Percentiles rank a stretch among this genome's conserved stretches.
These are phyloP conservation scores for Elsinoe necatrix DNA, from an alignment of 2,329 filamentous ascomycete genomes.

Conservation along the genomic window DNA sequence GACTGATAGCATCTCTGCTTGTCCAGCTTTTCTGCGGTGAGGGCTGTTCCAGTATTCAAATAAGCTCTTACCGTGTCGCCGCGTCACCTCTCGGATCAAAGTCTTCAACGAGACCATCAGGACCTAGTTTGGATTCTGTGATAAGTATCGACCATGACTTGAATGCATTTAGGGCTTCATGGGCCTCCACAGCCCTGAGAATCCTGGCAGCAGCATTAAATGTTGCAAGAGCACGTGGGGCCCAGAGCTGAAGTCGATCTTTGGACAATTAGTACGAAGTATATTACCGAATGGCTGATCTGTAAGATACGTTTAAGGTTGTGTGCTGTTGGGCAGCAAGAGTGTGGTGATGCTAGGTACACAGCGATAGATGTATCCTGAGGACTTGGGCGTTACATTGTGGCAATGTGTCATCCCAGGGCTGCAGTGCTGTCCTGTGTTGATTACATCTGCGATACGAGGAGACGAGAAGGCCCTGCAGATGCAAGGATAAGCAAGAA, in stretches of 20 bases:
- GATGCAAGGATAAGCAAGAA: background rate
- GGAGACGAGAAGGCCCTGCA: background rate
- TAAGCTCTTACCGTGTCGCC: background rate
- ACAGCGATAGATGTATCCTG: background rate
- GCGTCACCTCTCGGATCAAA: background rate
- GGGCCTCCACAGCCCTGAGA: background rate
- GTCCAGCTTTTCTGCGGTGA: background rate
- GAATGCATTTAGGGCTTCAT: slow-evolving; percentile 6
- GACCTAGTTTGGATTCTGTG: background rate
- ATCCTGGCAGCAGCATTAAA: background rate
- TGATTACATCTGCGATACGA: background rate
- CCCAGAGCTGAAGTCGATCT: background rate
- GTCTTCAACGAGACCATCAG: background rate
- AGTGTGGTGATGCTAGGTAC: background rate
- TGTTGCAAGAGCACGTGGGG: background rate
- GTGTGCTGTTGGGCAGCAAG: background rate
- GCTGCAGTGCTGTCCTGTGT: background rate
- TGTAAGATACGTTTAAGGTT: background rate
- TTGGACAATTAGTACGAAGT: background rate
- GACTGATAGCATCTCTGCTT: background rate
- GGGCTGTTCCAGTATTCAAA: background rate
- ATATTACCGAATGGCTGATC: background rate
- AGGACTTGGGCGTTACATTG: background rate
- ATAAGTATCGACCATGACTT: slow-evolving; percentile 2
- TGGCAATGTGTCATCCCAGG: background rate